phyloP scores from a whole-genome alignment of 768 basidiomycete genomes.

The Coprinopsis sp. region DNA sequence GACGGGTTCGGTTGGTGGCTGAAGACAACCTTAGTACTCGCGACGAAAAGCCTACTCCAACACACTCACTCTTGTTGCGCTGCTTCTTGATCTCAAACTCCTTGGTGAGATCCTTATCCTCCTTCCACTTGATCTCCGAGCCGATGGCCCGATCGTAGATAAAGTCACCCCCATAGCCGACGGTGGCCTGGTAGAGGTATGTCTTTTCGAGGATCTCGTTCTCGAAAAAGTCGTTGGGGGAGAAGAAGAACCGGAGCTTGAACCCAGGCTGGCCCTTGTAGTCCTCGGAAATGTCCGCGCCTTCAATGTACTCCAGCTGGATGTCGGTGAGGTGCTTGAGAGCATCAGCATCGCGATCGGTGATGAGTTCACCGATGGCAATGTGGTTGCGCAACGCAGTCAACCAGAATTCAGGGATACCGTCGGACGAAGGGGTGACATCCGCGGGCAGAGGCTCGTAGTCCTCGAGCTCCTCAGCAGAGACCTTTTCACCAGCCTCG shows the following conservation, averaged over 20 bases:
- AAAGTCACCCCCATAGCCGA: slow-evolving; percentile 95
- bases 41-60: slow-evolving; percentile 1
- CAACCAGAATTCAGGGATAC: slow-evolving; percentile 97
- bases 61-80: slow-evolving; percentile 86
- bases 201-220: slow-evolving; percentile 86
- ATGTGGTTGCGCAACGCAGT: slow-evolving; percentile 92
- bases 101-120: slow-evolving; percentile 96
- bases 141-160: slow-evolving; percentile 94
- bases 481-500: slow-evolving; percentile 62
- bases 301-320: slow-evolving; percentile 67
- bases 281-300: slow-evolving; percentile 38
- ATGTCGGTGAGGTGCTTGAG: slow-evolving; percentile 83
- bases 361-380: slow-evolving; percentile 83
- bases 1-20: slow-evolving; percentile 83
- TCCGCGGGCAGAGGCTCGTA: slow-evolving; percentile 60
- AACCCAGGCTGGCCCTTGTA: slow-evolving; percentile 76
- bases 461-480: slow-evolving; percentile 22
- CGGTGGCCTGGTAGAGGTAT: slow-evolving; percentile 88
- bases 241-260: slow-evolving; percentile 82
- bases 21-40: slow-evolving; percentile 1
- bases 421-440: slow-evolving; percentile 33
- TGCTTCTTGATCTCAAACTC: slow-evolving; percentile 99
- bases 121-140: slow-evolving; percentile 95
- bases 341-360: slow-evolving; percentile 84
- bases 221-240: slow-evolving; percentile 82